A percentile compares a stretch with the other conserved stretches of the same genome.
Conservation (phyloP, 83 land plant species). For the Isoetes engelmannii region DNA sequence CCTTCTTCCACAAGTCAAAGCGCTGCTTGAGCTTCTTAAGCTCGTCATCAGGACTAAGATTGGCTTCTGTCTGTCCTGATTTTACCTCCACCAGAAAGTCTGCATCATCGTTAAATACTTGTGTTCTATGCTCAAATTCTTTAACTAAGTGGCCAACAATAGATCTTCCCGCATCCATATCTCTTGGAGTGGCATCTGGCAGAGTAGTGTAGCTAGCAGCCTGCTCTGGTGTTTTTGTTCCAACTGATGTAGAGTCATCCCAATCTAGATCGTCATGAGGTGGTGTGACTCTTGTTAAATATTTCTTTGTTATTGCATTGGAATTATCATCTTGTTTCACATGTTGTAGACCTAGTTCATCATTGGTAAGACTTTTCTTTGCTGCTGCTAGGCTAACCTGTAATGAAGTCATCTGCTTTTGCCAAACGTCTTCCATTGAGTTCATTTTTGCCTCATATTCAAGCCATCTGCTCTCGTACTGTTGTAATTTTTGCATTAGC, state of each 20-base stretch:
- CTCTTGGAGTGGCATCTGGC: slow-evolving; percentile 17
- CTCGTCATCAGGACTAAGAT: slow-evolving; percentile 55
- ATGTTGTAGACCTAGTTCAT: slow-evolving; percentile 38
- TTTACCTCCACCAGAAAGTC: slow-evolving; percentile 54
- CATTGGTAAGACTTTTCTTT: slow-evolving; percentile 57
- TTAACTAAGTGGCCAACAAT: slow-evolving; percentile 45
- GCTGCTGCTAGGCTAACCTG: slow-evolving; percentile 77
- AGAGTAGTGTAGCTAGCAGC: slow-evolving; percentile 5
- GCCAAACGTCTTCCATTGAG: slow-evolving; percentile 89
- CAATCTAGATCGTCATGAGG: slow-evolving; percentile 53
- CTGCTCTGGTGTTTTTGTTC: slow-evolving; percentile 45
- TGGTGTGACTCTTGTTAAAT: slow-evolving; percentile 20
- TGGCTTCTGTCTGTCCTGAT: slow-evolving; percentile 43
- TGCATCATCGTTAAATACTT: slow-evolving; percentile 73
- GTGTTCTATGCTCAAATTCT: slow-evolving; percentile 76
- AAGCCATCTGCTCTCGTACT: slow-evolving; percentile 63
- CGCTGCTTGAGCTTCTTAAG: slow-evolving; percentile 58
- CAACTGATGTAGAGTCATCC: slow-evolving; percentile 47
- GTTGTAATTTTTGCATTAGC: slow-evolving; percentile 52
- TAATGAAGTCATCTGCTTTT: slow-evolving; percentile 78
- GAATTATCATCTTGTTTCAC: slow-evolving; percentile 25
- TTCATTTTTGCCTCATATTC: slow-evolving; percentile 76
- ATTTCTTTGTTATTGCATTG: slow-evolving; percentile 18
- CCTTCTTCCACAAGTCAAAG: slow-evolving; percentile 78
- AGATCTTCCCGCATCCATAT: slow-evolving; percentile 37